phyloP scores from a whole-genome alignment of 805 yeast species.

The Maudiozyma saulgeensis region DNA sequence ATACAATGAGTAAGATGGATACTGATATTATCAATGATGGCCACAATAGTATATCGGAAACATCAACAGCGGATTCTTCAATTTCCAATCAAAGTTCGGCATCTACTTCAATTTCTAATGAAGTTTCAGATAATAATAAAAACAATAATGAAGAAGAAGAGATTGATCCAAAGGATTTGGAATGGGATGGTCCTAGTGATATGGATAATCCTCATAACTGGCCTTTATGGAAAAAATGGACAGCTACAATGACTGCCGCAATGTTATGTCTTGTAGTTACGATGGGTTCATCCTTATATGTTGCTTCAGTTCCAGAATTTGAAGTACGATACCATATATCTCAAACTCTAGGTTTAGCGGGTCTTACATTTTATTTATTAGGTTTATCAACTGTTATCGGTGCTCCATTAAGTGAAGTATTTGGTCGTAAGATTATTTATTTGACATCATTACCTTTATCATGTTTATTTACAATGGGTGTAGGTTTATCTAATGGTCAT shows the following conservation, averaged over 20 bases:
- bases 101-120: background rate
- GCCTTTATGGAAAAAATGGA: slow-evolving; percentile 57
- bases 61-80: background rate
- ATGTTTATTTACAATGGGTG: slow-evolving; percentile 66
- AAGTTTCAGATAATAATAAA: background rate
- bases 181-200: slow-evolving; percentile 59
- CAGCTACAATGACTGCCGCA: slow-evolving; percentile 55
- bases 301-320: slow-evolving; percentile 53
- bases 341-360: slow-evolving; percentile 53
- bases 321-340: slow-evolving; percentile 40
- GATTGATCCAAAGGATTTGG: slow-evolving; percentile 33
- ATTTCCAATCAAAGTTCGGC: background rate
- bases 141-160: background rate
- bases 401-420: slow-evolving; percentile 63
- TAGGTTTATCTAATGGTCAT: slow-evolving; percentile 49
- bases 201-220: slow-evolving; percentile 60
- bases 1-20: background rate
- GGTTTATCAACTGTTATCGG: slow-evolving; percentile 69
- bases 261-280: slow-evolving; percentile 58
- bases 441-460: slow-evolving; percentile 51
- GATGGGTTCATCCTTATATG: slow-evolving; percentile 66
- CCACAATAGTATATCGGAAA: background rate
- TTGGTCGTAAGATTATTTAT: slow-evolving; percentile 60
- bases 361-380: slow-evolving; percentile 57
- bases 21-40: background rate